Base-by-base conservation (phyloP, 1,284 basidiomycete genomes). In the Melampsora larici-populina region DNA sequence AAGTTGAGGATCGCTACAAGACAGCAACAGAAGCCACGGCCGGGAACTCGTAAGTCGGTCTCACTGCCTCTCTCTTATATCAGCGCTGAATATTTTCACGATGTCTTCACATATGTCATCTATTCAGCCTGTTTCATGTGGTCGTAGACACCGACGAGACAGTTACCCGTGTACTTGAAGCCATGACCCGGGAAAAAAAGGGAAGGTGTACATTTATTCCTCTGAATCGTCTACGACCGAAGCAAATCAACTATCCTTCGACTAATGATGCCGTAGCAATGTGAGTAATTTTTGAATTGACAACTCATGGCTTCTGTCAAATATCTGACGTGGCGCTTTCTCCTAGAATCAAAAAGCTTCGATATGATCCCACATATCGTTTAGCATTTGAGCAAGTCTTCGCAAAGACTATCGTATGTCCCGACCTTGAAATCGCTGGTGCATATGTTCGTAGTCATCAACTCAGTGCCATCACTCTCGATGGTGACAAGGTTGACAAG, bases 151-250 rank as follows among this genome's bases (percentile, higher is more conserved):
- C 88, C 17, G 97, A 99, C 82, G 90, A 91, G 60, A 98, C 94
- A 0, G 97, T 94, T 0, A 90, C 89, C 4, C 89, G 88, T 81
- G 89, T 98, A 21, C 89, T 99, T 26, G 92, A 97, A 31, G 87
- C 91, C 79, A 96, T 99, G 94, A 87, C 94, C 81, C 89, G 89
- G 82, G 94, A 98, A 82, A 92, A 91, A 83, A 91, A 89, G 6
- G 97, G 97, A 0, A 90, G 97, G 71, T 92, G 99, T 26, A 99
- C 97, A 0, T 98, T 98, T 85, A 95, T 99, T 90, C 97, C 97
- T 17, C 88, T 99, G 64, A 99, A 99, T 84, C 91, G 96, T n/a
- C 89, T 99, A 70, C 91, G 92, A 81, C 91, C 92, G 58, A 92
- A 91, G 80, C 81, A 84, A 49, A 83, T 85, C 70, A 84, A 84